These are phyloP conservation scores for Fusarium chaquense DNA, from an alignment of 2,329 filamentous ascomycete genomes.

Conservation along the genomic window DNA sequence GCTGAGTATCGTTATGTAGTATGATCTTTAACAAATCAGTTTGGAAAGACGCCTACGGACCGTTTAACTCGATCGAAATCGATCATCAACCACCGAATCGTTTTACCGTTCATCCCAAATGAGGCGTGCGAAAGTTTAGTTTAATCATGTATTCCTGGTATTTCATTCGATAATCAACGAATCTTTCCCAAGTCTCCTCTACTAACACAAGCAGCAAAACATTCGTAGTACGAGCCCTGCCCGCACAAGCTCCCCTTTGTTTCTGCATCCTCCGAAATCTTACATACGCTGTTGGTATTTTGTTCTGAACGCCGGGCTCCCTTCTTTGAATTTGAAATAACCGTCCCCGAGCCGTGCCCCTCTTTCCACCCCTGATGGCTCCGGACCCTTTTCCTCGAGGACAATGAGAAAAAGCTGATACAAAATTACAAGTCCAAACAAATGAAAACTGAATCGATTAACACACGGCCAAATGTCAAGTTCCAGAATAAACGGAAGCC, in stretches of 20 bases:
- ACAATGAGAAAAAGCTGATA: slow-evolving; percentile 34
- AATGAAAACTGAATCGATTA: slow-evolving; percentile 36
- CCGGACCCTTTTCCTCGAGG: slow-evolving; percentile 20
- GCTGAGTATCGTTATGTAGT: no score
- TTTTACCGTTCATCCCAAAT: background rate
- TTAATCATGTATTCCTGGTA: slow-evolving; percentile 28
- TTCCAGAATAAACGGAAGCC: slow-evolving; percentile 31
- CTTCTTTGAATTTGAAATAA: slow-evolving; percentile 25
- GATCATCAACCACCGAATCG: background rate
- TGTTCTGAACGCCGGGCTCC: slow-evolving; percentile 48
- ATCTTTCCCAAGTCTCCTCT: slow-evolving; percentile 18
- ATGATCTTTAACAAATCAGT: background rate
- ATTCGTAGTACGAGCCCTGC: slow-evolving; percentile 27
- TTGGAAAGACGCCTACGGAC: background rate
- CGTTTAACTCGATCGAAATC: background rate
- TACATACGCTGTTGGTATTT: slow-evolving; percentile 48
- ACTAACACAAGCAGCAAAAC: slow-evolving; percentile 29
- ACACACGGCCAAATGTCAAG: slow-evolving; percentile 30
- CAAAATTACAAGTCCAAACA: slow-evolving; percentile 40
- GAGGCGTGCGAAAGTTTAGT: background rate
- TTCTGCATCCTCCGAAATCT: slow-evolving; percentile 42
- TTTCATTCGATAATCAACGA: slow-evolving; percentile 26
- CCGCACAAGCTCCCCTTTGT: slow-evolving; percentile 20
- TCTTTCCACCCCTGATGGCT: slow-evolving; percentile 17
- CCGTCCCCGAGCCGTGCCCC: slow-evolving; percentile 21